These are phyloP conservation scores for Chondrostereum purpureum DNA, from an alignment of 1,284 basidiomycete species.

Conservation along the genomic window DNA sequence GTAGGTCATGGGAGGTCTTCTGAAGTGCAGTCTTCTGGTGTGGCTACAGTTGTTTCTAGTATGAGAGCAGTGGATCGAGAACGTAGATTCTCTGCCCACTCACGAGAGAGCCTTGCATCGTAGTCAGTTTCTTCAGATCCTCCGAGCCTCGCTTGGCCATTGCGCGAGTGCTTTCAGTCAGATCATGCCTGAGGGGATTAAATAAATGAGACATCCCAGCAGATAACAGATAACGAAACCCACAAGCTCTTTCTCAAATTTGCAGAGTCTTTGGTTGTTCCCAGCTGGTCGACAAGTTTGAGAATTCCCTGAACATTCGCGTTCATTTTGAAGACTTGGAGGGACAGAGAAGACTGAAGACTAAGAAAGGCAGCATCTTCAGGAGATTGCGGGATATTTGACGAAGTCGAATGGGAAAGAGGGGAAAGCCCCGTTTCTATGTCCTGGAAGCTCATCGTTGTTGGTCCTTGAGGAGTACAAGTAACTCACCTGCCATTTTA, in stretches of 20 bases:
- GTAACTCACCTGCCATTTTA: no score
- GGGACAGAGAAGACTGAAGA: constrained; percentile 80
- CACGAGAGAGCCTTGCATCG: constrained; percentile 61
- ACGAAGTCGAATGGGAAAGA: constrained; percentile 33
- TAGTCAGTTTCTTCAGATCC: constrained; percentile 82
- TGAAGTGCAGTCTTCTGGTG: constrained; percentile 73
- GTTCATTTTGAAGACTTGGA: constrained; percentile 99
- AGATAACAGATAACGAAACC: constrained; percentile 23
- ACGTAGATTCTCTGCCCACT: constrained; percentile 23
- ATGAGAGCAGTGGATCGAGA: constrained; percentile 2
- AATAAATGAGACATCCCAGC: no score
- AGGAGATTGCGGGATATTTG: constrained; percentile 39
- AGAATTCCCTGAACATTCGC: constrained; percentile 94
- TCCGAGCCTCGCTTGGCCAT: constrained; percentile 93
- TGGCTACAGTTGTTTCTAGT: constrained; percentile 36
- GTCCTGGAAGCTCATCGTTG: constrained; percentile 66
- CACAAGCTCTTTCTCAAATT: constrained; percentile 74
- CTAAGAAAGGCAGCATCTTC: constrained; percentile 71
- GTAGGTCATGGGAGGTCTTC: constrained; percentile 92
- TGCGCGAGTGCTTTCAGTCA: constrained; percentile 89
- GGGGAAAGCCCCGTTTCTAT: constrained; percentile 41
- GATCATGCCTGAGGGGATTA: constrained; percentile 69
- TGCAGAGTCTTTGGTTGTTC: constrained; percentile 72
- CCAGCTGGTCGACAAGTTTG: constrained; percentile 88
- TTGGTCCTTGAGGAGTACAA: no score